Conservation (phyloP, 805 yeast species). For the Schwanniomyces vanrijiae region DNA sequence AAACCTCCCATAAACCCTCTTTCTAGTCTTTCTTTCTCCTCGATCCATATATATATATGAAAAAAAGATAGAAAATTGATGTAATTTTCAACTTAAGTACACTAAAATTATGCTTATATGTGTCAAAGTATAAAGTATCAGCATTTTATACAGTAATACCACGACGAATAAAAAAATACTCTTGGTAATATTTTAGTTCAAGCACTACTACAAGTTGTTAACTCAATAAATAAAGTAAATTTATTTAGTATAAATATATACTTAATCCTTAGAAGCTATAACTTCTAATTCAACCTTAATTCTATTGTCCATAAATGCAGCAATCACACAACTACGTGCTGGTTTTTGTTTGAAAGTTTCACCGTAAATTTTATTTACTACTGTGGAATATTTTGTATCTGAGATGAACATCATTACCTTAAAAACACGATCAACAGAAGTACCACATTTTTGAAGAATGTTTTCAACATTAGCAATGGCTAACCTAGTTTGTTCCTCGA, state of each 20-base stretch:
- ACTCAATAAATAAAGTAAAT: too few species aligned
- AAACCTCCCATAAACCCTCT: conserved; percentile 24
- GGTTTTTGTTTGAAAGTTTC: conserved; percentile 49
- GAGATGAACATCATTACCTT: conserved; percentile 52
- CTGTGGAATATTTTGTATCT: conserved; percentile 40
- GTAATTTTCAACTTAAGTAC: background rate
- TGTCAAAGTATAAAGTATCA: background rate
- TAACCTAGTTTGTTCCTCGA: conserved; percentile 45
- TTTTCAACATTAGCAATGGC: conserved; percentile 45
- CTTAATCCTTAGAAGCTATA: conserved; percentile 35
- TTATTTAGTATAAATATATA: background rate
- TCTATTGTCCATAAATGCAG: conserved; percentile 50
- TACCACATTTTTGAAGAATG: conserved; percentile 44
- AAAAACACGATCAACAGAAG: conserved; percentile 45
- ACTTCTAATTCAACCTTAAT: conserved; percentile 54
- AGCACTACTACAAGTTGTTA: background rate
- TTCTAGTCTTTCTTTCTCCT: conserved; percentile 11
- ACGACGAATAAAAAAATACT: too few species aligned
- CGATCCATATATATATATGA: background rate
- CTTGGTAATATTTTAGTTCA: background rate
- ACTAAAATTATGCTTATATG: background rate
- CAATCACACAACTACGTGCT: conserved; percentile 54
- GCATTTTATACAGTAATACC: background rate
- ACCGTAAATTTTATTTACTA: conserved; percentile 47
- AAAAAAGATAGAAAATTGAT: background rate